These are phyloP conservation scores for Pisolithus marmoratus DNA, from an alignment of 768 basidiomycete species.

Conservation along the genomic window DNA sequence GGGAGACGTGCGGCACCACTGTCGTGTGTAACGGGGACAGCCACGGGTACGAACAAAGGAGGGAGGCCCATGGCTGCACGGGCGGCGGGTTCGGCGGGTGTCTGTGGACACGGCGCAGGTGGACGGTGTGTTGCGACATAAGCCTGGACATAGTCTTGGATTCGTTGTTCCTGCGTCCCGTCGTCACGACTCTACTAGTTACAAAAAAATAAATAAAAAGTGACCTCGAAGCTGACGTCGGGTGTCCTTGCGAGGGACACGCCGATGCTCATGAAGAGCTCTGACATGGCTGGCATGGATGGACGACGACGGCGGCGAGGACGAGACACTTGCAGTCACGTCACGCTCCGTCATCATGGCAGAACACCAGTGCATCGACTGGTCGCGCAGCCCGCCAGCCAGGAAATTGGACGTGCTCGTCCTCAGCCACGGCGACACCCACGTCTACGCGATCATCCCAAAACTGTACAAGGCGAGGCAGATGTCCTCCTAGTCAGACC, in stretches of 20 bases:
- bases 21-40: conserved; percentile 8
- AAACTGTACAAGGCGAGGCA: conserved; percentile 11
- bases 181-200: background rate
- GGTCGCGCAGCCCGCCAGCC: conserved; percentile 13
- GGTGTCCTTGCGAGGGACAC: conserved; percentile 7
- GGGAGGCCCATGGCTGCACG: conserved; percentile 43
- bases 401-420: conserved; percentile 17
- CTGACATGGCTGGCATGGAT: background rate
- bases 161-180: conserved; percentile 45
- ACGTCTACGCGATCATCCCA: conserved; percentile 16
- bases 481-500: background rate
- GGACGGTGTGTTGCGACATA: conserved; percentile 42
- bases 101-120: conserved; percentile 43
- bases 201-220: background rate
- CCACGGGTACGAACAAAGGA: conserved; percentile 44
- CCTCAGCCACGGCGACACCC: conserved; percentile 10
- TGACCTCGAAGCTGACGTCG: conserved; percentile 26
- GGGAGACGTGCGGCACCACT: conserved; percentile 5
- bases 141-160: conserved; percentile 47
- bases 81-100: conserved; percentile 39
- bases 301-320: too few species aligned
- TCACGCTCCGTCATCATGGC: conserved; percentile 7
- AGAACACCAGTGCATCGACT: conserved; percentile 22
- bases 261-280: conserved; percentile 26
- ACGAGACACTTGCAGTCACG: too few species aligned